A percentile compares a stretch with the other conserved stretches of the same genome.
Evolutionary conservation across 495 filamentous ascomycete genomes (phyloP).

Genomic region (Daldinia vernicosa): DNA sequence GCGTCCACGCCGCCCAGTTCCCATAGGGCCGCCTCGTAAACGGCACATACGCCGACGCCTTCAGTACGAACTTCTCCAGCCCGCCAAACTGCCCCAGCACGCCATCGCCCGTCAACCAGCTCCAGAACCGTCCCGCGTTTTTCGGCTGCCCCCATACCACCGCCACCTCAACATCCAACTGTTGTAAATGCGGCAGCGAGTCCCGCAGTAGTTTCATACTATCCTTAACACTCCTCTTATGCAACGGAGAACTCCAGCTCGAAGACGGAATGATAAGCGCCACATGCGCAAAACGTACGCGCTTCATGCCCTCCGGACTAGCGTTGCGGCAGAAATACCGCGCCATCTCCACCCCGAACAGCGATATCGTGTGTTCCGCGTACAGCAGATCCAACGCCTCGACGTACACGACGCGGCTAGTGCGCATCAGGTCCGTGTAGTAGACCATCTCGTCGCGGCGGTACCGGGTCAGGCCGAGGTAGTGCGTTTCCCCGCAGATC

Average conservation of each 20-base stretch:
- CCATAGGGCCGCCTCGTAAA: background rate
- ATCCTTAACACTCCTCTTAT: slow-evolving; percentile 8
- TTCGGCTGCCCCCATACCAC: slow-evolving; percentile 31
- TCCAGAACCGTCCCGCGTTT: slow-evolving; percentile 27
- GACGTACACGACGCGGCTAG: slow-evolving; percentile 20
- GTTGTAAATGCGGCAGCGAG: slow-evolving; percentile 12
- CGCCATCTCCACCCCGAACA: slow-evolving; percentile 36
- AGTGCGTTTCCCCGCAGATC: slow-evolving; percentile 26
- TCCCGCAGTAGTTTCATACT: slow-evolving; percentile 15
- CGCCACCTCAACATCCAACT: slow-evolving; percentile 37
- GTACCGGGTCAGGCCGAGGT: background rate
- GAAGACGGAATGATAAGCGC: slow-evolving; percentile 18
- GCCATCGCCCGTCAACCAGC: slow-evolving; percentile 27
- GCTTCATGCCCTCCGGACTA: slow-evolving; percentile 31
- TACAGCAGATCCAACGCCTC: slow-evolving; percentile 31
- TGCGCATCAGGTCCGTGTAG: slow-evolving; percentile 20
- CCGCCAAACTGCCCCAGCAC: slow-evolving; percentile 28
- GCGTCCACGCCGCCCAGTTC: background rate
- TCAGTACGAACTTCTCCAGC: slow-evolving; percentile 34
- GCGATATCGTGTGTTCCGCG: slow-evolving; percentile 27
- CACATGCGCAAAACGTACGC: slow-evolving; percentile 30
- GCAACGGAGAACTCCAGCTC: slow-evolving; percentile 12
- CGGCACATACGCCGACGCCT: slow-evolving; percentile 20
- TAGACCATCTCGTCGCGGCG: background rate
- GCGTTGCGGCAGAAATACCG: slow-evolving; percentile 31